phyloP scores from a whole-genome alignment of 2,329 filamentous ascomycete genomes.

The Aspergillus cejpii region DNA sequence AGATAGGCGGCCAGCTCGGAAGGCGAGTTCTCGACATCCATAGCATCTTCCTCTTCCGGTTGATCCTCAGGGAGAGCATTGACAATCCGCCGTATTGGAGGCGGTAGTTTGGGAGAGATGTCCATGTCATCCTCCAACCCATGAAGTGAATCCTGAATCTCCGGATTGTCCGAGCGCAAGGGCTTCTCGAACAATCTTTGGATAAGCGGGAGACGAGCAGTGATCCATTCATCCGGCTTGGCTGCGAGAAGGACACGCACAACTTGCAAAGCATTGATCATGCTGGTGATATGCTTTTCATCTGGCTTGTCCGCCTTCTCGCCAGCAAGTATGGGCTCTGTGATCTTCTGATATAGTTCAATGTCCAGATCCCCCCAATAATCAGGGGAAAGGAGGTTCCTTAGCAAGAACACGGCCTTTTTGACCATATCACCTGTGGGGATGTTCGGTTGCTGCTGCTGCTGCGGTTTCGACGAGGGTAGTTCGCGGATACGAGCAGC shows the following conservation, averaged over 20 bases:
- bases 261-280: constrained; percentile 90
- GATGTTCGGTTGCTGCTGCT: constrained; percentile 36
- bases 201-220: constrained; percentile 66
- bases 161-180: constrained; percentile 77
- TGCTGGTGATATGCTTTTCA: constrained; percentile 75
- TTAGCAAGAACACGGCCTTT: constrained; percentile 73
- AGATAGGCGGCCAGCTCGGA: constrained; percentile 83
- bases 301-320: constrained; percentile 80
- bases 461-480: constrained; percentile 41
- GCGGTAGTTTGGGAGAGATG: constrained; percentile 62
- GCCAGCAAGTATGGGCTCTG: constrained; percentile 73
- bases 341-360: constrained; percentile 84
- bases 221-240: constrained; percentile 85
- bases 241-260: constrained; percentile 82
- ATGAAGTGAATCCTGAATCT: constrained; percentile 90
- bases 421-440: constrained; percentile 71
- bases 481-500: constrained; percentile 60
- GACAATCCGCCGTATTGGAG: constrained; percentile 73
- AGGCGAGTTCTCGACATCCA: constrained; percentile 66
- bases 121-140: constrained; percentile 63
- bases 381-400: constrained; percentile 75
- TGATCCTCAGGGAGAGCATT: constrained; percentile 78
- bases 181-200: constrained; percentile 88
- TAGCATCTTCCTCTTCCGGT: constrained; percentile 75
- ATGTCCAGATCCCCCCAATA: constrained; percentile 91